Evolutionary conservation across 2,329 filamentous ascomycete species (phyloP).

Genomic region (Dissoconium aciculare): DNA sequence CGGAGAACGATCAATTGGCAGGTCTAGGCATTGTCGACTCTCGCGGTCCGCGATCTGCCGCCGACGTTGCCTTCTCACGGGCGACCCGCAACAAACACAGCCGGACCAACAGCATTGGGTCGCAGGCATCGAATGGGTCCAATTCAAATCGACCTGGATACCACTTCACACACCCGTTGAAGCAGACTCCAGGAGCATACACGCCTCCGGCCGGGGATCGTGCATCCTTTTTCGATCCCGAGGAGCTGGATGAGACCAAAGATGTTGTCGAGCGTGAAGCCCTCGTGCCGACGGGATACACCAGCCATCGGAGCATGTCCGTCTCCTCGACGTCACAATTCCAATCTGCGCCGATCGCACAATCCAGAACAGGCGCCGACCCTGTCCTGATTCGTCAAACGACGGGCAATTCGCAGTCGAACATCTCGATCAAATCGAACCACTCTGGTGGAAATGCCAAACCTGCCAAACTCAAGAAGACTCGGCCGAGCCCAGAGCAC

Average conservation of each 20-base stretch:
- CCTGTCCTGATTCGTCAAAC: constrained; percentile 33
- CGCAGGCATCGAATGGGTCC: constrained; percentile 38
- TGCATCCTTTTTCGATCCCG: constrained; percentile 33
- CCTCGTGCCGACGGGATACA: constrained; percentile 24
- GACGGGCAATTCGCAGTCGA: constrained; percentile 38
- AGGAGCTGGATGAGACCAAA: constrained; percentile 26
- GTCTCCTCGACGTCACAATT: constrained; percentile 24
- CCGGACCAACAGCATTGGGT: constrained; percentile 41
- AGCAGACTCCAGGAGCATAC: constrained; percentile 40
- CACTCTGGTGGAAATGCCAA: constrained; percentile 23
- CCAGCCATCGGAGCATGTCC: constrained; percentile 30
- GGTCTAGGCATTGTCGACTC: constrained; percentile 42
- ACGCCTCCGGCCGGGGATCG: constrained; percentile 38
- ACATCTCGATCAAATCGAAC: constrained; percentile 33
- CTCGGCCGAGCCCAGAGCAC: constrained; percentile 35
- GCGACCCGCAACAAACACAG: constrained; percentile 30
- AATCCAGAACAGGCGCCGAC: constrained; percentile 22
- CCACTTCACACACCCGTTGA: constrained; percentile 41
- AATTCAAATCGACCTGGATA: constrained; percentile 33
- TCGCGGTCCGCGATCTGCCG: constrained; percentile 26
- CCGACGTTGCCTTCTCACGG: constrained; percentile 31
- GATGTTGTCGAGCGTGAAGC: constrained; percentile 34
- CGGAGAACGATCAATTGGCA: constrained; percentile 38
- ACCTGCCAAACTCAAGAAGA: constrained; percentile 18
- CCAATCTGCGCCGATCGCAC: constrained; percentile 20